Percentiles rank a stretch among this genome's conserved stretches.
Evolutionary conservation across 306 rosid genomes (phyloP).

Genomic region (Lotus japonicus): DNA sequence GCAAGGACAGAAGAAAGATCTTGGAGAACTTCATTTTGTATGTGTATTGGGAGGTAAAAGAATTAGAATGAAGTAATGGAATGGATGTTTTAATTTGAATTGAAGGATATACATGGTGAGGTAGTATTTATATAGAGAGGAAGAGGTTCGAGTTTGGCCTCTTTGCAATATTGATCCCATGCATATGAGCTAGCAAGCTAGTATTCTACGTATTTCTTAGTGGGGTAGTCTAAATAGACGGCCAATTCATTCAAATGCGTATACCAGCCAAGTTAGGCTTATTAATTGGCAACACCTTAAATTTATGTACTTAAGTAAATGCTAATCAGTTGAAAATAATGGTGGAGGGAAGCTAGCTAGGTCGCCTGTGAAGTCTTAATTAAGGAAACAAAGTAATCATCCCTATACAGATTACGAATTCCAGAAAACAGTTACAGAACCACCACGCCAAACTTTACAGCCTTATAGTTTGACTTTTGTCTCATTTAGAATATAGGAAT

Average conservation of each 20-base stretch:
- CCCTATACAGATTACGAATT: neutral
- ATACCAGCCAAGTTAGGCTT: conserved; percentile 27
- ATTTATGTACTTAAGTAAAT: no score
- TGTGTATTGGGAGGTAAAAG: neutral
- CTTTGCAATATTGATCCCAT: neutral
- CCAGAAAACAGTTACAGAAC: conserved; percentile 26
- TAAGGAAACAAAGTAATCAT: neutral
- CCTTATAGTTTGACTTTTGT: conserved; percentile 6
- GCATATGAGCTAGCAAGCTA: neutral
- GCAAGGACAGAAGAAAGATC: conserved; percentile 26
- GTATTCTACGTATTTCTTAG: neutral
- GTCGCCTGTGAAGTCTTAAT: neutral
- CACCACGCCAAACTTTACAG: conserved; percentile 1
- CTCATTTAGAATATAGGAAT: neutral
- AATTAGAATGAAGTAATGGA: neutral
- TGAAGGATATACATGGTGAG: conserved; percentile 5
- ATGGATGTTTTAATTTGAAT: conserved; percentile 15
- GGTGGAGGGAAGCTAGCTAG: neutral
- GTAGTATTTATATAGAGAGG: conserved; percentile 42
- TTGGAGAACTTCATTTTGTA: conserved; percentile 31
- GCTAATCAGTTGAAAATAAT: no score
- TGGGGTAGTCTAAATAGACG: conserved; percentile 38
- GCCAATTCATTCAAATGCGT: neutral
- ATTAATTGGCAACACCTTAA: neutral
- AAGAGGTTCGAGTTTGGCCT: neutral